Conservation (phyloP, 495 filamentous ascomycete species). For the Ramalina intermedia region DNA sequence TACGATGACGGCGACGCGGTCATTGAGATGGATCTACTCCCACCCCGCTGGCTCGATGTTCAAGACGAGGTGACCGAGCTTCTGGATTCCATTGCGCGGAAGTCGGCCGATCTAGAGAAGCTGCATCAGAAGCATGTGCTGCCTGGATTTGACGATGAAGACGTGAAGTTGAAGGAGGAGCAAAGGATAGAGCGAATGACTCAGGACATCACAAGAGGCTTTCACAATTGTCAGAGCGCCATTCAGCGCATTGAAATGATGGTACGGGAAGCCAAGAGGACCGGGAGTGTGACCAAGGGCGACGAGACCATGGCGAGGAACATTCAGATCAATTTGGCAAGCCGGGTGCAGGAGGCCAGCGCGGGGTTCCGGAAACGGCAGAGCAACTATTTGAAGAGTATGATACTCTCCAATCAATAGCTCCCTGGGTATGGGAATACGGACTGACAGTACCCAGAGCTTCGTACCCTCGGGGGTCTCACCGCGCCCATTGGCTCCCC, state of each 20-base stretch:
- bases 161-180: constrained; percentile 69
- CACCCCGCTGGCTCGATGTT: constrained; percentile 89
- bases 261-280: constrained; percentile 57
- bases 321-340: constrained; percentile 78
- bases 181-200: constrained; percentile 80
- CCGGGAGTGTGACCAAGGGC: constrained; percentile 52
- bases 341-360: constrained; percentile 83
- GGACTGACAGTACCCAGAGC: constrained; percentile 36
- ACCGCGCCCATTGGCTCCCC: constrained; percentile 45
- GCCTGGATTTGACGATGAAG: constrained; percentile 92
- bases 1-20: constrained; percentile 84
- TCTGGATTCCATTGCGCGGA: constrained; percentile 64
- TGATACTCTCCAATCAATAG: not conserved
- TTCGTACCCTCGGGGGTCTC: constrained; percentile 62
- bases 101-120: constrained; percentile 73
- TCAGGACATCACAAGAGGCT: constrained; percentile 72
- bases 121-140: constrained; percentile 94
- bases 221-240: constrained; percentile 76
- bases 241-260: constrained; percentile 79
- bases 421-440: too few relatives aligned
- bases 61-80: constrained; percentile 83
- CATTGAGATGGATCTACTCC: constrained; percentile 96
- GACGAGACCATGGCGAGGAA: constrained; percentile 95
- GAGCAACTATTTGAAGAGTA: constrained; percentile 89
- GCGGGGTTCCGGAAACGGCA: constrained; percentile 91